Conservation (phyloP, 306 rosid genomes). For the Cicer chorassanicum region DNA sequence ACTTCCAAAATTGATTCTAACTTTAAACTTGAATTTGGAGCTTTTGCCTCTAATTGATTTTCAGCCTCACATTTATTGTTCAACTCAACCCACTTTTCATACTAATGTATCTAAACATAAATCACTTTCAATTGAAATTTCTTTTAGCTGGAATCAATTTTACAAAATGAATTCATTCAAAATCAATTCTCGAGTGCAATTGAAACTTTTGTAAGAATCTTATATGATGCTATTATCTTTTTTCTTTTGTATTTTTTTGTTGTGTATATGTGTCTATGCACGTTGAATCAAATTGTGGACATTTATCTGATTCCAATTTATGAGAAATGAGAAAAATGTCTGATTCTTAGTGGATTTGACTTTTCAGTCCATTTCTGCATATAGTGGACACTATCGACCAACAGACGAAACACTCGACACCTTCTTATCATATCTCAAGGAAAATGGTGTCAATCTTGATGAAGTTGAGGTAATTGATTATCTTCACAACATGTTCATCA, state of each 20-base stretch:
- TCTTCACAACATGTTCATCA: conserved; percentile 31
- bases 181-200: neutral
- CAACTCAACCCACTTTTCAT: no score
- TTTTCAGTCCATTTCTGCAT: conserved; percentile 84
- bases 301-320: conserved; percentile 16
- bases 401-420: conserved; percentile 69
- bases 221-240: conserved; percentile 8
- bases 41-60: no score
- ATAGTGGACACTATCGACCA: conserved; percentile 98
- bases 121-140: no score
- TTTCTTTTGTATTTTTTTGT: neutral
- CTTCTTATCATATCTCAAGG: conserved; percentile 68
- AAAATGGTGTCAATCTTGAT: conserved; percentile 74
- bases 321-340: conserved; percentile 24
- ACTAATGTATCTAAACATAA: no score
- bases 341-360: conserved; percentile 48
- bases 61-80: no score
- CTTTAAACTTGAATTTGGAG: no score
- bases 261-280: conserved; percentile 13
- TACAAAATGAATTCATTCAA: no score
- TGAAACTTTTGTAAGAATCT: conserved; percentile 27
- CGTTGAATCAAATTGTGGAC: neutral
- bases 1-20: no score
- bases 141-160: no score
- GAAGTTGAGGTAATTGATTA: conserved; percentile 74